A percentile compares a stretch with the other conserved stretches of the same genome.
These are phyloP conservation scores for Trichoderma asperellum DNA, from an alignment of 2,329 filamentous ascomycete species.

Conservation along the genomic window DNA sequence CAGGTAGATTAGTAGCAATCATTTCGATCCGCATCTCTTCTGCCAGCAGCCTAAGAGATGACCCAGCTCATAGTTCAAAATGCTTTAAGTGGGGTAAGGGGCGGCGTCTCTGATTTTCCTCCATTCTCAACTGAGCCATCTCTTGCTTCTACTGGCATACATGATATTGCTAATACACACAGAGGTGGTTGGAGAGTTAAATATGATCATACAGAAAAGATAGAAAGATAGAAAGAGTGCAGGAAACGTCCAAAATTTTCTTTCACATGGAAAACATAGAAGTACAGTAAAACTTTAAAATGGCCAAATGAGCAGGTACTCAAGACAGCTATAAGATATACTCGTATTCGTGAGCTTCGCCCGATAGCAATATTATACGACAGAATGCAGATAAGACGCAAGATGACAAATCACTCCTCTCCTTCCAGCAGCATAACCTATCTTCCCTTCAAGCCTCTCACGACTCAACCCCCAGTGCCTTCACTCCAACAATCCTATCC, in stretches of 20 bases:
- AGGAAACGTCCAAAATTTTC: no score
- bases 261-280: no score
- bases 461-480: conserved; percentile 74
- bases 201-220: no score
- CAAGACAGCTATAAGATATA: not conserved
- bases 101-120: not conserved
- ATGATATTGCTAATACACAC: no score
- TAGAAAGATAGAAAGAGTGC: no score
- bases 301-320: not conserved
- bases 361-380: not conserved
- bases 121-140: no score
- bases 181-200: no score
- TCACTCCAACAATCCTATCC: conserved; percentile 72
- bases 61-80: no score
- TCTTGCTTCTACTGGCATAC: no score
- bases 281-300: not conserved
- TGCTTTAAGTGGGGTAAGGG: not conserved
- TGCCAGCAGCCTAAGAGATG: no score
- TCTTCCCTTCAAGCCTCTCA: not conserved
- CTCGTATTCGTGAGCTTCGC: not conserved
- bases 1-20: no score
- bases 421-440: not conserved
- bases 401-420: not conserved
- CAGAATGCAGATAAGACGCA: not conserved
- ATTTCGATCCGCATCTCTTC: no score